phyloP scores from a whole-genome alignment of 1,284 basidiomycete species.

The Leccinum subatratum region DNA sequence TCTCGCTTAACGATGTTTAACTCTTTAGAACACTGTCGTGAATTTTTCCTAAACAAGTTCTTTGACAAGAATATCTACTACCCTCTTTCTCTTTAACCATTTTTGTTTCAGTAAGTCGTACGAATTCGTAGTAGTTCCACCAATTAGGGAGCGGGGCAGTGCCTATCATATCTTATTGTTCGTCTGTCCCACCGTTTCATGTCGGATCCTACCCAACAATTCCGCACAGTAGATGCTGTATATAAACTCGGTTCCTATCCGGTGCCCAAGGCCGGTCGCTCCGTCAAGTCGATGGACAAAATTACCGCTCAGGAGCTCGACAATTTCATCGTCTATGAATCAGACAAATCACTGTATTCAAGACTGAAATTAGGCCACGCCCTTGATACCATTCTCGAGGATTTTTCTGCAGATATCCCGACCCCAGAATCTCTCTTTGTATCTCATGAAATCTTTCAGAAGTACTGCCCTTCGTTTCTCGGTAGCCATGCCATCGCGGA shows the following conservation, averaged over 20 bases:
- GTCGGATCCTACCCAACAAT: neutral
- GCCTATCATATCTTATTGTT: neutral
- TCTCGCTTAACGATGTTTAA: neutral
- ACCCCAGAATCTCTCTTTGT: neutral
- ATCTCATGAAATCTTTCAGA: neutral
- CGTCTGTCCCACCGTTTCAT: neutral
- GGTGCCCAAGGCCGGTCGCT: neutral
- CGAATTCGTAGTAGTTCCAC: neutral
- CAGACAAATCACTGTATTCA: neutral
- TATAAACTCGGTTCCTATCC: neutral
- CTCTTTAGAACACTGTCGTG: neutral
- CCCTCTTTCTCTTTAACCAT: neutral
- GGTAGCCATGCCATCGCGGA: neutral
- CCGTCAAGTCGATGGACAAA: neutral
- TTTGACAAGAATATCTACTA: constrained; percentile 1
- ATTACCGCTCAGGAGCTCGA: neutral
- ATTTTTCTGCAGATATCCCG: neutral
- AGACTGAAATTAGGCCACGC: neutral
- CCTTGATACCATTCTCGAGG: neutral
- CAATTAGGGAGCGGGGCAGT: neutral
- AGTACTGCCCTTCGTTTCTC: neutral
- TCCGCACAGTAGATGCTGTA: neutral
- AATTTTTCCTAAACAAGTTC: neutral
- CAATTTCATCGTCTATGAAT: neutral
- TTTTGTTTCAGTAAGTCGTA: neutral